Evolutionary conservation across 2,329 filamentous ascomycete species (phyloP).

Genomic region (Calonectria hawksworthii): DNA sequence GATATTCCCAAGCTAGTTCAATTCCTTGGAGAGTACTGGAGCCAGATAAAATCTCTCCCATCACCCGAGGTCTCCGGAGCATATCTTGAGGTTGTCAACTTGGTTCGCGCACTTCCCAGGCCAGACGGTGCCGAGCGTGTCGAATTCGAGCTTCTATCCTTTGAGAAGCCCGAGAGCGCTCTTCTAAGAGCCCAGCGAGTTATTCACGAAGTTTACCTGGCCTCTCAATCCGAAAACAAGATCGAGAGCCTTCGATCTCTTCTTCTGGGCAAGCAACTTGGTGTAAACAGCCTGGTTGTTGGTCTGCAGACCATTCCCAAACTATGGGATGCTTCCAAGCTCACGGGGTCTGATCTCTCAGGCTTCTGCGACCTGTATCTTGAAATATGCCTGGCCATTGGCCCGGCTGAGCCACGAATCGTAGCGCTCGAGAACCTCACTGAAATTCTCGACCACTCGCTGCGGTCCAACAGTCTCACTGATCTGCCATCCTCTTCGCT

Average conservation of each 20-base stretch:
- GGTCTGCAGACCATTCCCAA: conserved; percentile 52
- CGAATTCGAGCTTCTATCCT: conserved; percentile 36
- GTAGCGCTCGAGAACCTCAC: conserved; percentile 64
- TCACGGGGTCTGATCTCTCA: conserved; percentile 43
- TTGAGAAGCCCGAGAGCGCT: conserved; percentile 48
- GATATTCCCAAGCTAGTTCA: conserved; percentile 48
- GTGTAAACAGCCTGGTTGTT: conserved; percentile 53
- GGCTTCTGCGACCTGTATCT: conserved; percentile 60
- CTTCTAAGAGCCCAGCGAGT: conserved; percentile 57
- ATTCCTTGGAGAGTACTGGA: conserved; percentile 47
- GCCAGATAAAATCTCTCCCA: conserved; percentile 39
- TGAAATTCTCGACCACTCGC: conserved; percentile 57
- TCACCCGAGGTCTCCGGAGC: conserved; percentile 61
- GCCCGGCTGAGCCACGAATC: conserved; percentile 61
- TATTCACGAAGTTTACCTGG: conserved; percentile 54
- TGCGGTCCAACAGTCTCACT: conserved; percentile 45
- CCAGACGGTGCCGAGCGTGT: conserved; percentile 35
- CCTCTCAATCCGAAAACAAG: conserved; percentile 40
- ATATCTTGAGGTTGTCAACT: conserved; percentile 62
- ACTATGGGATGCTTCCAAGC: conserved; percentile 47
- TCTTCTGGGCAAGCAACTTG: conserved; percentile 47
- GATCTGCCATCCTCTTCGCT: conserved; percentile 53
- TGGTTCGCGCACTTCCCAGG: conserved; percentile 52
- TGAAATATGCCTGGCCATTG: conserved; percentile 54
- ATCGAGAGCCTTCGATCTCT: conserved; percentile 43